These are phyloP conservation scores for Oryza glumipatula DNA, from an alignment of 176 grass and related monocot genomes.

Conservation along the genomic window DNA sequence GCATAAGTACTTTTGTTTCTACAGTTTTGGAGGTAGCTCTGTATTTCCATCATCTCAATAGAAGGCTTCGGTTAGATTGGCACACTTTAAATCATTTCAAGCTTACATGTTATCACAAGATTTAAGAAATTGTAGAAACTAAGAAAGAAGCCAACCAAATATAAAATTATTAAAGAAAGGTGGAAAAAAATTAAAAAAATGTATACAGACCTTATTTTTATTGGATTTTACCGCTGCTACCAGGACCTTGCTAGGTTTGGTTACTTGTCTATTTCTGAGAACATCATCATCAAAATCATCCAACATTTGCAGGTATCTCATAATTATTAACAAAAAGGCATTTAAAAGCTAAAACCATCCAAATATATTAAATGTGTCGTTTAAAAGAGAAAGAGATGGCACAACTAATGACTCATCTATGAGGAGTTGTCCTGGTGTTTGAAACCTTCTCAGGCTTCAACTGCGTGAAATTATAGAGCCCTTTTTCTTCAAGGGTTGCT, in stretches of 20 bases:
- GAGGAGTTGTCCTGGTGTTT: constrained; percentile 52
- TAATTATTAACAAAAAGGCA: constrained; percentile 33
- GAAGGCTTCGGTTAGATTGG: background rate
- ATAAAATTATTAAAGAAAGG: too few relatives aligned
- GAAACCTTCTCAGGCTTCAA: constrained; percentile 51
- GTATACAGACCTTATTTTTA: too few relatives aligned
- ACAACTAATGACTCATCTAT: constrained; percentile 46
- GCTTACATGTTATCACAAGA: too few relatives aligned
- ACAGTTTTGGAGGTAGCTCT: background rate
- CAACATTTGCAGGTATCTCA: constrained; percentile 47
- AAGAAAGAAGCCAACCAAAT: too few relatives aligned
- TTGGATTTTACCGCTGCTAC: too few relatives aligned
- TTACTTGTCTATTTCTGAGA: too few relatives aligned
- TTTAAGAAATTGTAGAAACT: too few relatives aligned
- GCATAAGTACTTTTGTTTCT: background rate
- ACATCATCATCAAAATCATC: too few relatives aligned
- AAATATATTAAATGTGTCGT: constrained; percentile 21
- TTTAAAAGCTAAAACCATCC: constrained; percentile 26
- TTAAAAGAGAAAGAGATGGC: background rate
- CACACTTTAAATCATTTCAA: too few relatives aligned
- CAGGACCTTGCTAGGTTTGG: too few relatives aligned
- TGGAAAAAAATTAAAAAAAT: too few relatives aligned
- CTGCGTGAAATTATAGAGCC: constrained; percentile 62
- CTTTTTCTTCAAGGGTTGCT: constrained; percentile 83
- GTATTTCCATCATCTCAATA: background rate